Evolutionary conservation across 345 rosid species (phyloP), one percentile per base, ranked within the genome.

Genomic region (Lepidium sativum): DNA sequence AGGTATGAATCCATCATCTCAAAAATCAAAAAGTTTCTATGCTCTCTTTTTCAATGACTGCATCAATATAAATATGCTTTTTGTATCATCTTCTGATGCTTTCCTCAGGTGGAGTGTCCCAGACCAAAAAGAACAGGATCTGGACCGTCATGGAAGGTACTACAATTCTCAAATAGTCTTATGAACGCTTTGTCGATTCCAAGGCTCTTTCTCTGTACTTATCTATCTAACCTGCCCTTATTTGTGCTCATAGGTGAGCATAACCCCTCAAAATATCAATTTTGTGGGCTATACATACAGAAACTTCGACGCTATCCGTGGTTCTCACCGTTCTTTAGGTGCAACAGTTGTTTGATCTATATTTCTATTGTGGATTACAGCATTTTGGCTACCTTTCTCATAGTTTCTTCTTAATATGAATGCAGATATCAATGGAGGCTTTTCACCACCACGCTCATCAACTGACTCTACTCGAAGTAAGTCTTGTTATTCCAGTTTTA

Each of bases 201-300:
- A 16, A 11, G 44, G 20, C 14, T 67, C 27, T 43, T 47, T 6
- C 56, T 73, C 31, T 54, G 37, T 65, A 41, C 73, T 51, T 43
- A 67, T 53, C 7, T 5, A 52, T 50, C 34, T 43, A 18, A 2
- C 1, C 6, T 7, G 41, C 31, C 41, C 9, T 35, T 10, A 34
- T 23, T 9, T 70, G 65, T 74, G 20, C 39, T 68, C 16, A 21
- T 85, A 92, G 98, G 79, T 60, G 55, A 60, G 71, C 59, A 67
- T 80, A 72, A 80, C 81, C 51, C 80, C 90, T 23, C 70, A 92
- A 77, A 89, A 85, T 61, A 82, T 87, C 69, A 84, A 79, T 74
- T 92, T 92, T 57, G 98, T 89, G 64, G 98, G 98, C 21, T 92
- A 92, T 60, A 89, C 97, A 10, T 89, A 87, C 81, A 92, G 82